Evolutionary conservation across 352 stramenopile species (phyloP), one percentile per base, ranked within the genome.

Genomic region (Phytopythium aichiense): DNA sequence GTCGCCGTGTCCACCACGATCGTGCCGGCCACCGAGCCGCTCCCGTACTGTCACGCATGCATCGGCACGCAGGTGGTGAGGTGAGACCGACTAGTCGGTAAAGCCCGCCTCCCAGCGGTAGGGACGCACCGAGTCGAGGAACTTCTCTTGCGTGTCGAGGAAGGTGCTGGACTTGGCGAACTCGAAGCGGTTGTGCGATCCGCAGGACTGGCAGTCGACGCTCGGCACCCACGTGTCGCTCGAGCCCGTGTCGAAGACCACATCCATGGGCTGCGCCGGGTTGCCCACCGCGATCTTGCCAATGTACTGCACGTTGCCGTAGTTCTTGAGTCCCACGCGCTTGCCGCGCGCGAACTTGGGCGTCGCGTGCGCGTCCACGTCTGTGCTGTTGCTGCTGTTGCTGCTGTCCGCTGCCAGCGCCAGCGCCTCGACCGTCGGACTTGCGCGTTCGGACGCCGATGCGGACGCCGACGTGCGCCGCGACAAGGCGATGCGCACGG

Each of bases 281-380:
- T 87, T 89, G 0, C 84, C 84, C 42, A 94, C 87, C n/a, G 80
- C 71, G 33, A 94, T 69, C 12, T 72, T 66, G 18, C 84, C 84
- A 9, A 92, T 83, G 62, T 94, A 94, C 69, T 94, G 84, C 30
- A 94, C 84, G 54, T 91, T 94, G 71, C 84, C 84, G 61, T 89
- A 94, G 71, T 94, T 94, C 58, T 87, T 79, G 55, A 92, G 66
- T 60, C 63, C 40, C 45, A 88, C 74, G 56, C 74, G 76, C 56
- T 86, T 81, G 48, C 60, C 58, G 8, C n/a, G 48, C 11, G 72
- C 65, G n/a, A 89, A 55, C 9, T 30, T 45, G 6, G 67, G 61
- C 35, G 58, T 67, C 45, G 51, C 6, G 49, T 56, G 49, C 28
- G 49, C 64, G 48, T 71, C 46, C 18, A 64, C 31, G 20, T 58